A percentile compares a stretch with the other conserved stretches of the same genome.
phyloP scores from a whole-genome alignment of 169 alveolate species.

The Eimeria praecox region DNA sequence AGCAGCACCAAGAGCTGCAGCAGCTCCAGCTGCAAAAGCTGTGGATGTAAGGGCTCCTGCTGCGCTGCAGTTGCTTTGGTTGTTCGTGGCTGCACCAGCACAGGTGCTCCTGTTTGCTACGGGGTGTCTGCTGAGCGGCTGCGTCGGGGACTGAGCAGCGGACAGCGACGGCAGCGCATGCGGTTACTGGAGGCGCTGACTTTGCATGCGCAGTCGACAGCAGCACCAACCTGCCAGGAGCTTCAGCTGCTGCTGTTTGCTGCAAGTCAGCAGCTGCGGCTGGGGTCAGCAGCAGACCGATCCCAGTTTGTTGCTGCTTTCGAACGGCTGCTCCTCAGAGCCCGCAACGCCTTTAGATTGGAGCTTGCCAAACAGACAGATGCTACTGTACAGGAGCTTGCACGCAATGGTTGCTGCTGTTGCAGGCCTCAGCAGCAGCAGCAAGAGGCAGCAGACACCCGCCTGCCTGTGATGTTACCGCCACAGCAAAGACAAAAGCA shows the following conservation, averaged over 20 bases:
- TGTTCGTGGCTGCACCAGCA: slow-evolving; percentile 41
- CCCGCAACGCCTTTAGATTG: slow-evolving; percentile 11
- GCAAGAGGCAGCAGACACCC: slow-evolving; percentile 11
- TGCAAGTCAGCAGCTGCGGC: slow-evolving; percentile 42
- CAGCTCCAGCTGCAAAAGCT: slow-evolving; percentile 16
- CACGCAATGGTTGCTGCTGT: slow-evolving; percentile 42
- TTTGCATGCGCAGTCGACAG: slow-evolving; percentile 42
- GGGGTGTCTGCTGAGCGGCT: slow-evolving; percentile 30
- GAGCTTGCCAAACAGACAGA: not conserved
- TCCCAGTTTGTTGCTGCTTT: slow-evolving; percentile 58
- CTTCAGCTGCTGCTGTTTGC: slow-evolving; percentile 68
- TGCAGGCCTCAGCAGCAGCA: slow-evolving; percentile 46
- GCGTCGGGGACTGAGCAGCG: slow-evolving; percentile 47
- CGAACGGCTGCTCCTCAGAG: slow-evolving; percentile 4
- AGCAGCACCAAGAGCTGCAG: slow-evolving; percentile 4
- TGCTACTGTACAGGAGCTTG: not conserved
- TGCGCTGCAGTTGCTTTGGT: not conserved
- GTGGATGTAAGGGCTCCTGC: not conserved
- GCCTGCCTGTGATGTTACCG: not conserved
- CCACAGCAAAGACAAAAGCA: not conserved
- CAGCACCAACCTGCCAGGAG: slow-evolving; percentile 42
- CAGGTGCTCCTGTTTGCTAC: slow-evolving; percentile 40
- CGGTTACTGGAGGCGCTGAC: slow-evolving; percentile 48
- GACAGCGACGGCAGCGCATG: not conserved
- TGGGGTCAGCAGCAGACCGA: slow-evolving; percentile 62